Evolutionary conservation across 306 rosid genomes (phyloP).

Genomic region (Quercus glauca): DNA sequence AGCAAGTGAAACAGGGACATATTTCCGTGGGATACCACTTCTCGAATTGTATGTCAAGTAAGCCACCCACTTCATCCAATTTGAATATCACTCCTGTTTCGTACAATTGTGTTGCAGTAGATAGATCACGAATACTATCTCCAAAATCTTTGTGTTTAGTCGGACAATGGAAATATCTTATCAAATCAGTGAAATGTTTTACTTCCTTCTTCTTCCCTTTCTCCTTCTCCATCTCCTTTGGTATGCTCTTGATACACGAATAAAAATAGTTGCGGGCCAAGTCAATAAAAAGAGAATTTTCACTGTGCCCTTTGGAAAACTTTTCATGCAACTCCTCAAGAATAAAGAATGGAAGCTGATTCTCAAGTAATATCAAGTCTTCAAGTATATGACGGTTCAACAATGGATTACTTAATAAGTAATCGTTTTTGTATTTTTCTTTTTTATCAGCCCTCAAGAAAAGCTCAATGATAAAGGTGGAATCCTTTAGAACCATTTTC

Average conservation of each 20-base stretch:
- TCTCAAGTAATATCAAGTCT: constrained; percentile 29
- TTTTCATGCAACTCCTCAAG: background rate
- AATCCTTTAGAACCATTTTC: constrained; percentile 10
- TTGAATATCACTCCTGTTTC: constrained; percentile 7
- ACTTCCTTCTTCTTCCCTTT: background rate
- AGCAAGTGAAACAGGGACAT: background rate
- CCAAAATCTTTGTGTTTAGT: no score
- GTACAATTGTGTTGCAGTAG: constrained; percentile 1
- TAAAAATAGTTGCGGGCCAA: no score
- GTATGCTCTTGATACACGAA: no score
- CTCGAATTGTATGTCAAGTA: background rate
- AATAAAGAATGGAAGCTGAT: constrained; percentile 29
- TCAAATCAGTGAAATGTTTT: background rate
- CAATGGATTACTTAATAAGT: constrained; percentile 22
- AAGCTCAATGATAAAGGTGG: constrained; percentile 24
- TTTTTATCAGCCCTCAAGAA: background rate
- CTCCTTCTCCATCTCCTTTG: no score
- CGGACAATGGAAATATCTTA: background rate
- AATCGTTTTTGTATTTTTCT: background rate
- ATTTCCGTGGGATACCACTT: background rate
- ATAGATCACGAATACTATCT: background rate
- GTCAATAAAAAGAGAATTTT: background rate
- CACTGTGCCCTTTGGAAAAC: background rate
- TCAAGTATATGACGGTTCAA: background rate
- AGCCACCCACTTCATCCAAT: no score